A percentile compares a stretch with the other conserved stretches of the same genome.
phyloP scores from a whole-genome alignment of 768 basidiomycete genomes.

The Pulveroboletus sp. region DNA sequence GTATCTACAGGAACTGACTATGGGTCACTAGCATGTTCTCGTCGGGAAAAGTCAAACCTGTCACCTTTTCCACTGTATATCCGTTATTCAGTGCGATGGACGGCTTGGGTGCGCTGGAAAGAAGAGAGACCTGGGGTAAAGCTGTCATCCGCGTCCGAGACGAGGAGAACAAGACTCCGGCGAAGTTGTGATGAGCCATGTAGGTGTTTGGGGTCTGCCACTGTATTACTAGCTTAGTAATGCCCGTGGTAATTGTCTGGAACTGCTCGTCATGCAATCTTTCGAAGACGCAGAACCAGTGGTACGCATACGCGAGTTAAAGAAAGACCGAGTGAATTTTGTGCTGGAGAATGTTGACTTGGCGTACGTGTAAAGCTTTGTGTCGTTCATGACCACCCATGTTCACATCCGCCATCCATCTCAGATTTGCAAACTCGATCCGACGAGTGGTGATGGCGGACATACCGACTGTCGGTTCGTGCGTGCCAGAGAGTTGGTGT shows the following conservation, averaged over 20 bases:
- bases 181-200: constrained; percentile 38
- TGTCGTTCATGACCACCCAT: not conserved
- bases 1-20: constrained; percentile 2
- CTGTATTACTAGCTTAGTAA: not conserved
- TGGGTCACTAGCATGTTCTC: constrained; percentile 58
- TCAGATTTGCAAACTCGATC: constrained; percentile 89
- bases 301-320: constrained; percentile 80
- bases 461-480: constrained; percentile 90
- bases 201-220: constrained; percentile 25
- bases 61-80: constrained; percentile 67
- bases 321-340: constrained; percentile 85
- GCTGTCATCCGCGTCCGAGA: constrained; percentile 64
- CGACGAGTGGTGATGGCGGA: constrained; percentile 95
- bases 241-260: not conserved
- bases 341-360: constrained; percentile 95
- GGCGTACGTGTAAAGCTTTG: constrained; percentile 54
- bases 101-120: constrained; percentile 73
- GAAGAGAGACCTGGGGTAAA: constrained; percentile 91
- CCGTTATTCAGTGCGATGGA: constrained; percentile 61
- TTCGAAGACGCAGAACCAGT: constrained; percentile 52
- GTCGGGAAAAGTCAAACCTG: constrained; percentile 60
- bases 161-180: constrained; percentile 33
- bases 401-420: constrained; percentile 12
- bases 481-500: not conserved
- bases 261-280: constrained; percentile 29